Percentiles rank a stretch among this genome's conserved stretches.
Evolutionary conservation across 441 rosid genomes (phyloP).

Genomic region (Cnidoscolus chayamansa): DNA sequence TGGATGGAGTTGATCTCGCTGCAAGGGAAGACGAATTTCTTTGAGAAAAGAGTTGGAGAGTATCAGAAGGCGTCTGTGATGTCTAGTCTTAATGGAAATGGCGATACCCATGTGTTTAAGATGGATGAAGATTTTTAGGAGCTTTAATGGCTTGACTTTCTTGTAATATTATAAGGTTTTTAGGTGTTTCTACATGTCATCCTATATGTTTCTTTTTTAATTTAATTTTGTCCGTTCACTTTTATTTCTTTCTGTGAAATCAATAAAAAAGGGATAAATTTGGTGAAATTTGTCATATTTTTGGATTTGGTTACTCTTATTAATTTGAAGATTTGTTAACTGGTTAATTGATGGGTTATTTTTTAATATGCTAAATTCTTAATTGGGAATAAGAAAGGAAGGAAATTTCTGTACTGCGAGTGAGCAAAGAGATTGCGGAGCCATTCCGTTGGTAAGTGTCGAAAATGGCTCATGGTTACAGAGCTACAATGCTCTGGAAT

Average conservation of each 20-base stretch:
- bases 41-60: conserved; percentile 51
- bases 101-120: conserved; percentile 30
- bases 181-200: neutral
- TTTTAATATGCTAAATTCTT: neutral
- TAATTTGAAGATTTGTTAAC: neutral
- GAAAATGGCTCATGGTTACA: conserved; percentile 17
- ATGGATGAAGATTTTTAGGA: conserved; percentile 28
- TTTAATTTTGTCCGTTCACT: neutral
- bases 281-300: neutral
- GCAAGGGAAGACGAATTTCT: conserved; percentile 60
- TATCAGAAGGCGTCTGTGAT: conserved; percentile 48
- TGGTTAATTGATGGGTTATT: neutral
- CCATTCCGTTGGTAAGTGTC: neutral
- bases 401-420: neutral
- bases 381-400: neutral
- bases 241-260: neutral
- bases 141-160: neutral
- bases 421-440: neutral
- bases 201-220: neutral
- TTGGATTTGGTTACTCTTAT: too few species aligned
- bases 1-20: conserved; percentile 55
- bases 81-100: conserved; percentile 33
- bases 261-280: neutral
- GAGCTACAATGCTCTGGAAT: conserved; percentile 37
- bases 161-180: neutral